phyloP scores from a whole-genome alignment of 1,284 basidiomycete species.

The Trichosporon sp. region DNA sequence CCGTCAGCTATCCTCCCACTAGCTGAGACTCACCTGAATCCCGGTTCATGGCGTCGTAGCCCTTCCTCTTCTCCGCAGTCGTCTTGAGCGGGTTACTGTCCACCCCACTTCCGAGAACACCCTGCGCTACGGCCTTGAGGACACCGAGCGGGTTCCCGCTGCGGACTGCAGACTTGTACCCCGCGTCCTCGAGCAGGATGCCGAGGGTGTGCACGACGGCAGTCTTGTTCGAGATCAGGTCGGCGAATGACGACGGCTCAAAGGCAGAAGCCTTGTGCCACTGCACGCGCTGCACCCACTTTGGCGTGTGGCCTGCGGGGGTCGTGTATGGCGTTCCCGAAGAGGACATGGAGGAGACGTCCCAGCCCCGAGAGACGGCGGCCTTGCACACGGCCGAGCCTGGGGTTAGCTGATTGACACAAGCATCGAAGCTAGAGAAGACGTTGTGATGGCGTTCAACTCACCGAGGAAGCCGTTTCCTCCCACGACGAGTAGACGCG shows the following conservation, averaged over 20 bases:
- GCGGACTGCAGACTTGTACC: slow-evolving; percentile 75
- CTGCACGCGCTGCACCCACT: slow-evolving; percentile 75
- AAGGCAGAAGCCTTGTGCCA: slow-evolving; percentile 82
- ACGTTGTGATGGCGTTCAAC: slow-evolving; percentile 26
- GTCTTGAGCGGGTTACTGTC: slow-evolving; percentile 68
- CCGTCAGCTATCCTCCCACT: slow-evolving; percentile 18
- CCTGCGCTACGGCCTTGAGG: slow-evolving; percentile 56
- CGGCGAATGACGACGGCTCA: slow-evolving; percentile 70
- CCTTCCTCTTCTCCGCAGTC: slow-evolving; percentile 47
- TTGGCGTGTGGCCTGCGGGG: slow-evolving; percentile 82
- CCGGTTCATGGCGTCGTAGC: slow-evolving; percentile 81
- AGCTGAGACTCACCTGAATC: slow-evolving; percentile 71
- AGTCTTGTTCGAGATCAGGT: slow-evolving; percentile 65
- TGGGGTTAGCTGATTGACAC: slow-evolving; percentile 48
- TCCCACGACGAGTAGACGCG: slow-evolving; percentile 76
- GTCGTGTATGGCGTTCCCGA: slow-evolving; percentile 83
- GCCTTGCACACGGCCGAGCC: slow-evolving; percentile 89
- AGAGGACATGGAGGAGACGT: slow-evolving; percentile 88
- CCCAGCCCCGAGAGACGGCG: slow-evolving; percentile 78
- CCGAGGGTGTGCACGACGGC: slow-evolving; percentile 96
- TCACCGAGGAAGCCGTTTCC: slow-evolving; percentile 93
- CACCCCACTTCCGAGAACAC: slow-evolving; percentile 51
- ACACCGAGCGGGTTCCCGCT: slow-evolving; percentile 65
- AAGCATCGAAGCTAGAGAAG: too few species aligned
- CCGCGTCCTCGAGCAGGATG: slow-evolving; percentile 76